Base-by-base conservation (phyloP, 2,329 filamentous ascomycete genomes). In the Talaromyces sp. region DNA sequence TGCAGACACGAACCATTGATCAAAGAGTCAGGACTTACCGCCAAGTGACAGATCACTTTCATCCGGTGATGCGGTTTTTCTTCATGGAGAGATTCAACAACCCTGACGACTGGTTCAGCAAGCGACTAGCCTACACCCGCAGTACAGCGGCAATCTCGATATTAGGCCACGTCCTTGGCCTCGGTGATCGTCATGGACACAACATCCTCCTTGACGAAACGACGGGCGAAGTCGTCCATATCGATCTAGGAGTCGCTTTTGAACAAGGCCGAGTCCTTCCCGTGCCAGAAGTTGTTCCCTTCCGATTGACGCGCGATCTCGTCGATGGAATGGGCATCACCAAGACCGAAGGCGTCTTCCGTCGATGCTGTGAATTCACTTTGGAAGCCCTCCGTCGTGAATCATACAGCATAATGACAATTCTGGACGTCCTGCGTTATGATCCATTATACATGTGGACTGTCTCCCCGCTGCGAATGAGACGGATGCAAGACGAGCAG, bases 381-480 rank as follows among this genome's bases (percentile, higher is more conserved):
- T 85, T 99, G 35, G 92, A 97, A 66, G 93, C 96, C 1, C 81
- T 99, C 39, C 88, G 95, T n/a, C 90, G 96, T 70, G 95, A 99
- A 74, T 91, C 91, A 12, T 96, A 96, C 73, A 93, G 90, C 50
- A 99, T 99, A 79, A 98, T 97, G 93, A 98, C 95, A 0, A 92
- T 99, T 60, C 86, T 99, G 21, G 96, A 99, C 72, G 96, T 99
- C 23, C 81, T 99, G 64, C 89, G 96, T n/a, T 98, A 97, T 76
- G 95, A 99, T 81, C 96, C 95, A 1, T 80, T 99, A 65, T 96
- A 98, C 75, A 95, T 88, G 65, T 99, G 95, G 95, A 93, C 91
- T 39, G 88, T 97, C 62, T 95, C 91, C 11, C 86, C 86, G 0
- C 75, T 88, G 16, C 83, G 86, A 56, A 83, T 87, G 62, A 87